Base-by-base conservation (phyloP, 2,329 filamentous ascomycete species). In the Drechslerella dactyloides region DNA sequence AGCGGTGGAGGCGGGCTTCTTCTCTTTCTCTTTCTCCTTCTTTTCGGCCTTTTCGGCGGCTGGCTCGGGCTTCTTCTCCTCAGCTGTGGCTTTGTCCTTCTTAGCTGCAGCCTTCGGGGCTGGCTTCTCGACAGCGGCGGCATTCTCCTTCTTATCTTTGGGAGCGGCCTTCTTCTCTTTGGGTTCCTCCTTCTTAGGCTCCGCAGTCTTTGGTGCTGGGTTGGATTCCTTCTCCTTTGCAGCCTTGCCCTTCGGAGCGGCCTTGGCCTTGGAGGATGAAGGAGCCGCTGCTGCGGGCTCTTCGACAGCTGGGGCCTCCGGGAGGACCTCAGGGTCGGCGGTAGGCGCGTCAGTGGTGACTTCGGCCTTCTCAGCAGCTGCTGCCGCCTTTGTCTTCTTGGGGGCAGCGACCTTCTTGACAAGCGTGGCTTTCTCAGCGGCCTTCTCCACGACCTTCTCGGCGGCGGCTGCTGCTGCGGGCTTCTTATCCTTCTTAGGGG, bases 21-120 rank as follows among this genome's bases (percentile, higher is more conserved):
- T 70, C 17, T 65, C 68, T 50, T 72, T 72, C 55, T 72, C 64
- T 0, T 59, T 54, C 1, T 55, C 57, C 46, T 81, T 80, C 54
- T 82, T 82, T 68, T 83, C 81, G 64, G 80, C 79, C 69, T 80
- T 81, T 72, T 83, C 82, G 53, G 81, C 80, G 69, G 84, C 81
- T 57, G 78, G 76, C 0, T 44, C 54, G 35, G 51, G 50, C 51
- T 59, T 50, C 21, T 44, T 50, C 27, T 64, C 55, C 46, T 63
- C 60, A n/a, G 35, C 48, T 50, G 48, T 35, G 10, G 44, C 35
- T 35, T 70, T 46, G 19, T 62, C 56, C 35, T 65, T 65, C 1
- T 44, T 21, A 10, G 48, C 57, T 7, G 66, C 46, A 7, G 52
- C 13, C 7, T 74, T 77, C 5, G 27, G 27, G 8, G 27, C 53